These are phyloP conservation scores for Acacia pycnantha DNA, from an alignment of 331 rosid genomes.

Conservation along the genomic window DNA sequence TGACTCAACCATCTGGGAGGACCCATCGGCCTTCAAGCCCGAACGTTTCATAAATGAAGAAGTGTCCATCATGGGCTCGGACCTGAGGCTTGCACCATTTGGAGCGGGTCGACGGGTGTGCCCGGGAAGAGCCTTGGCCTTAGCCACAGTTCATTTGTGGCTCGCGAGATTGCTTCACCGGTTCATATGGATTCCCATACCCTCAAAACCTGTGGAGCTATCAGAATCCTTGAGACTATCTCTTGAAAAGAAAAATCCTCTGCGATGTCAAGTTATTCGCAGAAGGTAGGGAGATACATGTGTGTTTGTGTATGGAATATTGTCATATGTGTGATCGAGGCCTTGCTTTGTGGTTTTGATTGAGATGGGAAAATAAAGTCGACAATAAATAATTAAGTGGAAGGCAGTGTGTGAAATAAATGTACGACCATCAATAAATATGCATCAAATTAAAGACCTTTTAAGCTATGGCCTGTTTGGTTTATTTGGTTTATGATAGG, in stretches of 20 bases:
- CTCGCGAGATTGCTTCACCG: conserved; percentile 57
- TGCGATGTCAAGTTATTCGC: conserved; percentile 36
- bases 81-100: conserved; percentile 66
- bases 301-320: not conserved
- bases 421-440: not conserved
- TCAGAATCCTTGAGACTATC: conserved; percentile 63
- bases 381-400: not conserved
- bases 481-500: too few relatives aligned
- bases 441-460: too few relatives aligned
- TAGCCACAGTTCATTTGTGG: conserved; percentile 73
- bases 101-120: conserved; percentile 71
- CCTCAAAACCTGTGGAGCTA: conserved; percentile 38
- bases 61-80: conserved; percentile 60
- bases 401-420: not conserved
- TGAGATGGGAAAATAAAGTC: not conserved
- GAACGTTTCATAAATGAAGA: conserved; percentile 60
- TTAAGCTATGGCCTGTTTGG: too few relatives aligned
- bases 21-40: conserved; percentile 62
- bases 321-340: not conserved
- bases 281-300: conserved; percentile 3
- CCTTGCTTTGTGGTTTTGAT: not conserved
- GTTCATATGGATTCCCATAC: conserved; percentile 49
- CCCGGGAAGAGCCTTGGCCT: conserved; percentile 58
- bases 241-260: conserved; percentile 60
- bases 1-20: conserved; percentile 57